A percentile compares a stretch with the other conserved stretches of the same genome.
These are phyloP conservation scores for Pythium brassicae DNA, from an alignment of 352 stramenopile species.

Conservation along the genomic window DNA sequence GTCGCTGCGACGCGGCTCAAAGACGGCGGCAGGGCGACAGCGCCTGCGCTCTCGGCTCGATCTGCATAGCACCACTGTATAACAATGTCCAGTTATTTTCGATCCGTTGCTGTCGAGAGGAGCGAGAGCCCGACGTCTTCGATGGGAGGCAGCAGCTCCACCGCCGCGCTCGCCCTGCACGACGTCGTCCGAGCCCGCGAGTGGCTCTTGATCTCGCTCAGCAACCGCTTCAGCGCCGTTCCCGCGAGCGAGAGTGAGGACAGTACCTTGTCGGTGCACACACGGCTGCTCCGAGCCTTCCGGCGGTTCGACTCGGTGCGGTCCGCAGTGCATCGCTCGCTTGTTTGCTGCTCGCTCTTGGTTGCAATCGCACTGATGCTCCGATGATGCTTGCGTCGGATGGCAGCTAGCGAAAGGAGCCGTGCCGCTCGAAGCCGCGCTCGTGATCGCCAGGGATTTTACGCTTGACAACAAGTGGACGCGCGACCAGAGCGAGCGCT, in stretches of 20 bases:
- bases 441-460: constrained; percentile 27
- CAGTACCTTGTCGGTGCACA: constrained; percentile 12
- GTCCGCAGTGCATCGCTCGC: too few species aligned
- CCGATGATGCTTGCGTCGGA: too few species aligned
- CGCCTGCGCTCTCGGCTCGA: too few species aligned
- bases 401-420: constrained; percentile 13
- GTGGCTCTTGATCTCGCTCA: constrained; percentile 27
- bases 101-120: too few species aligned
- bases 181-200: constrained; percentile 25
- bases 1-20: not conserved
- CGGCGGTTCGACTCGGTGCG: constrained; percentile 29
- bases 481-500: constrained; percentile 22
- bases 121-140: too few species aligned
- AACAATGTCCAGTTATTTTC: too few species aligned
- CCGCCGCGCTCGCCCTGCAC: constrained; percentile 19
- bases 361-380: not conserved
- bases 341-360: not conserved
- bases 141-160: constrained; percentile 28
- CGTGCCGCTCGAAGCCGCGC: constrained; percentile 21
- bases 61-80: too few species aligned
- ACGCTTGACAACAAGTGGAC: constrained; percentile 29
- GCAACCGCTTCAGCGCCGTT: constrained; percentile 13
- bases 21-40: constrained; percentile 8
- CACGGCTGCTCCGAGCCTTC: constrained; percentile 17
- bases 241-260: not conserved